Conservation (phyloP, 352 stramenopile genomes). For the Phytophthora crassamura region DNA sequence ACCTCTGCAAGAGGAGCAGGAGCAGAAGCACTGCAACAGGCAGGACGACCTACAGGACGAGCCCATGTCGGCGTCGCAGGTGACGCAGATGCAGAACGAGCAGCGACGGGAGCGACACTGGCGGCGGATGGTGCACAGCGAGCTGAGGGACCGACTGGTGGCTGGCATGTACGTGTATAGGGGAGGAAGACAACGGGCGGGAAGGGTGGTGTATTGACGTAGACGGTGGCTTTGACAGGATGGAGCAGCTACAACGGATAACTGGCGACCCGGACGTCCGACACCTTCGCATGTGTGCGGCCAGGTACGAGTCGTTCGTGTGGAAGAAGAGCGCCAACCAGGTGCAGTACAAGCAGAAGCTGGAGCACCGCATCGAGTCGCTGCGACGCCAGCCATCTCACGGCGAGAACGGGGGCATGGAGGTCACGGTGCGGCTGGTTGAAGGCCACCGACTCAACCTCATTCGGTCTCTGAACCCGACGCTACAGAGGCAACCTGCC, state of each 20-base stretch:
- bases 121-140: constrained; percentile 42
- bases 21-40: constrained; percentile 12
- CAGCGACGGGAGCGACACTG: constrained; percentile 42
- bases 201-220: constrained; percentile 3
- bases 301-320: constrained; percentile 74
- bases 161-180: constrained; percentile 40
- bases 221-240: constrained; percentile 30
- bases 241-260: constrained; percentile 68
- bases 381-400: constrained; percentile 60
- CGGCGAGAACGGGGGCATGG: constrained; percentile 32
- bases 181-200: neutral
- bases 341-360: constrained; percentile 74
- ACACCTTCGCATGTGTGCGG: constrained; percentile 67
- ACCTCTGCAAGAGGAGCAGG: neutral
- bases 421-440: constrained; percentile 27
- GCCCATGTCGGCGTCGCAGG: constrained; percentile 26
- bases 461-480: constrained; percentile 20
- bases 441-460: constrained; percentile 38
- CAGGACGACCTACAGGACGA: constrained; percentile 16
- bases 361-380: constrained; percentile 72
- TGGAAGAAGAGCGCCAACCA: constrained; percentile 75
- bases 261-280: constrained; percentile 56
- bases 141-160: constrained; percentile 43
- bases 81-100: constrained; percentile 42
- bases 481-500: constrained; percentile 16